Conservation (phyloP, 163 green algal species). For the Volvox carteri region DNA sequence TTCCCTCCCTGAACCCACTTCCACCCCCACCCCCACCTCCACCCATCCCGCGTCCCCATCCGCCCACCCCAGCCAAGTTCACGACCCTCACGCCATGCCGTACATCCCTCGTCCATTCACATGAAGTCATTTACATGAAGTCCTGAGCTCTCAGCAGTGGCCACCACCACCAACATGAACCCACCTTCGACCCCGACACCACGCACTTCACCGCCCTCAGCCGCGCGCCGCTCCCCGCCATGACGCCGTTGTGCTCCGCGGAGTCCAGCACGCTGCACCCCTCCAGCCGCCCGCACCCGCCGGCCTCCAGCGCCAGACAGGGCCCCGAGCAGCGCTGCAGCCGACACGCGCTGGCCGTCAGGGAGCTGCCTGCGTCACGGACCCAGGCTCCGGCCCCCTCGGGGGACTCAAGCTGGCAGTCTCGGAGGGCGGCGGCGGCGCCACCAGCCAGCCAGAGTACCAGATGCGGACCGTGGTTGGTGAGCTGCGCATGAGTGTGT, state of each 20-base stretch:
- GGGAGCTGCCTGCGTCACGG: conserved; percentile 27
- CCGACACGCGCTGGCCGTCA: not conserved
- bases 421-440: not conserved
- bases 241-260: not conserved
- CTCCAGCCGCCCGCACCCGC: conserved; percentile 9
- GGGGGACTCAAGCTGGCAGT: conserved; percentile 2
- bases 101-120: too few species aligned
- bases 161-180: too few species aligned
- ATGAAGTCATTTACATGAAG: too few species aligned
- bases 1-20: too few species aligned
- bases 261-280: conserved; percentile 2
- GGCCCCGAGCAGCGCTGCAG: conserved; percentile 24
- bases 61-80: too few species aligned
- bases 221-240: conserved; percentile 15
- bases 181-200: conserved; percentile 16
- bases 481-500: not conserved
- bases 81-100: too few species aligned
- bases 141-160: too few species aligned
- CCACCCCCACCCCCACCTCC: too few species aligned
- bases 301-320: conserved; percentile 47
- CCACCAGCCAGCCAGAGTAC: conserved; percentile 27
- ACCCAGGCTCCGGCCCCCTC: conserved; percentile 6
- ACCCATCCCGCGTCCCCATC: too few species aligned
- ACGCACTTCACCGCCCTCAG: conserved; percentile 31
- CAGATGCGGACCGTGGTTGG: conserved; percentile 17